Conservation (phyloP, 2,329 filamentous ascomycete species). For the Dendrostoma leiphaemia region DNA sequence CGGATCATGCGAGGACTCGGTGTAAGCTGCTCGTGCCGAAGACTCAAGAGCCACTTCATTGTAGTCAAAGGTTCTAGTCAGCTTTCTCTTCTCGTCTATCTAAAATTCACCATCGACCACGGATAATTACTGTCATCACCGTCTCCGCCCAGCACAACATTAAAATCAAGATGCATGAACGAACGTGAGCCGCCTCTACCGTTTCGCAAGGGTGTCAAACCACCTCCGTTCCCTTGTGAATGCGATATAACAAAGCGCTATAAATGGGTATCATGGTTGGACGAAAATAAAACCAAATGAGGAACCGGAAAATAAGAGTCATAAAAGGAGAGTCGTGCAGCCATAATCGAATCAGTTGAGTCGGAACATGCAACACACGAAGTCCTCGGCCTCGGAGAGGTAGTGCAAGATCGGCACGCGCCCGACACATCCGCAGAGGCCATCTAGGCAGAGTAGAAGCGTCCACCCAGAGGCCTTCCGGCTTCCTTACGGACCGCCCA, state of each 20-base stretch:
- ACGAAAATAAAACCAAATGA: neutral
- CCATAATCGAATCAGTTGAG: neutral
- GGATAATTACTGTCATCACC: too few relatives aligned
- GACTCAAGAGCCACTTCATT: too few relatives aligned
- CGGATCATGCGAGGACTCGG: too few relatives aligned
- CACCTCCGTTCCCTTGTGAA: neutral
- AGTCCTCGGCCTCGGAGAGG: too few relatives aligned
- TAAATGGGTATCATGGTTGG: slow-evolving; percentile 18
- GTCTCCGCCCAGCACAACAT: neutral
- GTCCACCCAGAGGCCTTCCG: slow-evolving; percentile 14
- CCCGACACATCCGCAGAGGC: too few relatives aligned
- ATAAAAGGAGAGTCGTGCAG: neutral
- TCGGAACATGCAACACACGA: neutral
- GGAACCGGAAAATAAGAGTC: neutral
- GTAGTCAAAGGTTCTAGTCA: too few relatives aligned
- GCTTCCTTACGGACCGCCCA: slow-evolving; percentile 65
- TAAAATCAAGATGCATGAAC: neutral
- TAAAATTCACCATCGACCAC: neutral
- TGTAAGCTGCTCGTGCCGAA: too few relatives aligned
- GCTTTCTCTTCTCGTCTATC: neutral
- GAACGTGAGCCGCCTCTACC: neutral
- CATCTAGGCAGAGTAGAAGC: slow-evolving; percentile 7
- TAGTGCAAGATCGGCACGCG: too few relatives aligned
- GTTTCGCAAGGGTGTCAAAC: slow-evolving; percentile 1
- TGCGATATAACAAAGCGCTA: slow-evolving; percentile 7